A percentile compares a stretch with the other conserved stretches of the same genome.
Evolutionary conservation across 306 rosid species (phyloP).

Genomic region (Dalbergia oliveri): DNA sequence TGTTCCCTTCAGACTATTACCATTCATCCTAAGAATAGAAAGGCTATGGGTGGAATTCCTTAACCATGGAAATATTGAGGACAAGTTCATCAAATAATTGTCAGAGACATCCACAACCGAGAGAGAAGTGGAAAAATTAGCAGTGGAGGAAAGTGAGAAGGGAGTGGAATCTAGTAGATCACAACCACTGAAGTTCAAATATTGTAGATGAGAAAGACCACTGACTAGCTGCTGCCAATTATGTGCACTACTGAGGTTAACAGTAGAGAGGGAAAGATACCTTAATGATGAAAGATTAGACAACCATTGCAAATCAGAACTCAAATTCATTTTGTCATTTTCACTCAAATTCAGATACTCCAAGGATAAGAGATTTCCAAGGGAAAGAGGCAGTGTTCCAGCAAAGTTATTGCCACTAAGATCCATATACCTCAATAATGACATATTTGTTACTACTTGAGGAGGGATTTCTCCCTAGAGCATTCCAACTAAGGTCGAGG

Average conservation of each 20-base stretch:
- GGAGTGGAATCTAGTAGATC: not conserved
- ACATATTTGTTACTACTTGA: not conserved
- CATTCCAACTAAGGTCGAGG: not conserved
- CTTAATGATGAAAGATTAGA: slow-evolving; percentile 3
- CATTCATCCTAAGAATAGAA: not conserved
- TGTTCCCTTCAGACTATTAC: not conserved
- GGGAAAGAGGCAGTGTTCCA: no score
- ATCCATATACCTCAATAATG: not conserved
- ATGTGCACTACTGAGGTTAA: not conserved
- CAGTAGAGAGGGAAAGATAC: not conserved
- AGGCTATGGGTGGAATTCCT: not conserved
- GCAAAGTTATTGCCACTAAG: not conserved
- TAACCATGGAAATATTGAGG: not conserved
- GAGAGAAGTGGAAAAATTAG: not conserved
- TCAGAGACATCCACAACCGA: not conserved
- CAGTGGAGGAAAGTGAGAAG: not conserved
- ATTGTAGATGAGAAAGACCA: not conserved
- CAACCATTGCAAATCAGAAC: slow-evolving; percentile 19
- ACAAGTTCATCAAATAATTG: not conserved
- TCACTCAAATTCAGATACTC: not conserved
- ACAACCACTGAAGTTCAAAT: accelerated
- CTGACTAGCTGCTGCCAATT: not conserved
- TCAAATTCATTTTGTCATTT: not conserved
- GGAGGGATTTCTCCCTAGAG: not conserved
- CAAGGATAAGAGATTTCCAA: not conserved